A percentile compares a stretch with the other conserved stretches of the same genome.
Evolutionary conservation across 768 basidiomycete genomes (phyloP).

Genomic region (Inosperma sp.): DNA sequence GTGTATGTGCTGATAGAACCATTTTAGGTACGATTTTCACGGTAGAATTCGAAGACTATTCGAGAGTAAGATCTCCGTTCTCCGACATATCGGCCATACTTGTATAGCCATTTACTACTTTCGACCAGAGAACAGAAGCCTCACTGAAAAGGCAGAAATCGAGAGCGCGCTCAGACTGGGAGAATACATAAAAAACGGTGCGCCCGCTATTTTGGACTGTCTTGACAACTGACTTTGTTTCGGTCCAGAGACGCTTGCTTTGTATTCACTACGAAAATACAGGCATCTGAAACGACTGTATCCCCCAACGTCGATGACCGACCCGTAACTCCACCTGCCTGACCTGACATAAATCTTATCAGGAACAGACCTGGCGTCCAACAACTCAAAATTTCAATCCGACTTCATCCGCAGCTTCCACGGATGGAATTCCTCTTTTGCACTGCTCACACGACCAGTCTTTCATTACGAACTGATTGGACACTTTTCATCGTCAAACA

Average conservation of each 20-base stretch:
- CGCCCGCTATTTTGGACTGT: constrained; percentile 16
- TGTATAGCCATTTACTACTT: background rate
- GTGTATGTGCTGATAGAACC: constrained; percentile 7
- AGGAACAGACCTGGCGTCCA: no score
- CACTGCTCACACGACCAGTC: no score
- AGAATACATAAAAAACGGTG: constrained; percentile 85
- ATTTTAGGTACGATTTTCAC: constrained; percentile 69
- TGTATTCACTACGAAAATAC: constrained; percentile 81
- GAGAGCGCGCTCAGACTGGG: constrained; percentile 70
- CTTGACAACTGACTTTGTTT: background rate
- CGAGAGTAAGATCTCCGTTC: constrained; percentile 47
- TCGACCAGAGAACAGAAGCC: constrained; percentile 57
- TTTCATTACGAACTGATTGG: no score
- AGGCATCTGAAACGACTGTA: constrained; percentile 76
- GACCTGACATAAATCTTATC: no score
- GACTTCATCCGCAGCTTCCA: no score
- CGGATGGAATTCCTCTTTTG: no score
- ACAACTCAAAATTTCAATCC: no score
- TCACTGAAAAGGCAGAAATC: constrained; percentile 67
- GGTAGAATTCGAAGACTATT: constrained; percentile 65
- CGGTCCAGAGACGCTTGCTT: constrained; percentile 67
- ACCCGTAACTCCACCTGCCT: no score
- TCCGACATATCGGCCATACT: background rate
- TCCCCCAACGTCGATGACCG: constrained; percentile 31
- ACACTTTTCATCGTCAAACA: no score